Evolutionary conservation across 83 land plant species (phyloP), one percentile per base, ranked within the genome.

Genomic region (Picea abies): DNA sequence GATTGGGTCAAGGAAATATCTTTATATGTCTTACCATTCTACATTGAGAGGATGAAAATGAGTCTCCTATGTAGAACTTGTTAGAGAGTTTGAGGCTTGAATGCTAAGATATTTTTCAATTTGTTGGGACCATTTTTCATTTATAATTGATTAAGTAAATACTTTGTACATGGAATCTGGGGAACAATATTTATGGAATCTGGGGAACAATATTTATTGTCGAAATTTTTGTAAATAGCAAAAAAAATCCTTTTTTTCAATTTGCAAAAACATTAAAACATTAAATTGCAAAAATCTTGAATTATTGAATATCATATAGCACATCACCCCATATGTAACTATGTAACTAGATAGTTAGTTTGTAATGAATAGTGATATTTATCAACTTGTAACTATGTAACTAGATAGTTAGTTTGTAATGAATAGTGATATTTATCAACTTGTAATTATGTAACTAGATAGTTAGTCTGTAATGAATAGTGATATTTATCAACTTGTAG

Each of bases 21-120:
- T 82, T 47, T 49, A 14, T 44, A 6, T 60, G 4, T 76, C 44
- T 82, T 7, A 17, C 29, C 14, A 32, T 44, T 39, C n/a, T 52
- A 10, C 56, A 11, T 26, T 44, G 81, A 22, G 23, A 16, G 77
- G 84, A 83, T 15, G 84, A 83, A 58, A 60, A 41, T 14, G 72
- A 80, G 20, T 37, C 39, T 29, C 71, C 2, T 58, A 63, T 82
- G 7, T 25, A 35, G 37, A 82, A 25, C 52, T 88, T 17, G 14
- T 79, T 63, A 83, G 72, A 76, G 90, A 88, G 60, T 79, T 88
- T 39, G 90, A 88, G 72, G 67, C 85, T 11, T 88, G 88, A 66
- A 86, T 88, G 25, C 64, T 88, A 22, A 35, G 79, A 71, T 88
- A 88, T 71, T 88, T 88, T 72, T 63, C 84, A 60, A 86, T 88